phyloP scores from a whole-genome alignment of 306 rosid species.

The Pyrus bretschneideri region DNA sequence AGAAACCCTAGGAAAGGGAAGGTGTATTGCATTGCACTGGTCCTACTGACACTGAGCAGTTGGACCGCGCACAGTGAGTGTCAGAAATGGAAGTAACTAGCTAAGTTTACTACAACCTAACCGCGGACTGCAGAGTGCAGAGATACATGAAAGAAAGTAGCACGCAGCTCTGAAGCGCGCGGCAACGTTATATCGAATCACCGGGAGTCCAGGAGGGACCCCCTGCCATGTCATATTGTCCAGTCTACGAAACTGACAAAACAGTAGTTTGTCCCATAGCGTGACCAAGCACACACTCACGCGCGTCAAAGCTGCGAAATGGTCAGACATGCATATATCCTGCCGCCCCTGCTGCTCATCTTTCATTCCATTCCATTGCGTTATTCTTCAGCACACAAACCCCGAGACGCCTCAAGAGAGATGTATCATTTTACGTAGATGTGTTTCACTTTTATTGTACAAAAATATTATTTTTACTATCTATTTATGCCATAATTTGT shows the following conservation, averaged over 20 bases:
- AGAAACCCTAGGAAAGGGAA: neutral
- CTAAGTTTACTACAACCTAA: neutral
- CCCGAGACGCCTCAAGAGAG: too few relatives aligned
- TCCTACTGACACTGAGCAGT: neutral
- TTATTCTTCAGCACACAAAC: neutral
- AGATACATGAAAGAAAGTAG: slow-evolving; percentile 23
- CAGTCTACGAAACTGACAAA: slow-evolving; percentile 43
- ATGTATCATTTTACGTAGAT: too few relatives aligned
- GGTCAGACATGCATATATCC: slow-evolving; percentile 11
- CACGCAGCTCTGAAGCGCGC: slow-evolving; percentile 37
- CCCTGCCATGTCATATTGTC: slow-evolving; percentile 1
- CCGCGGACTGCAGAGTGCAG: neutral
- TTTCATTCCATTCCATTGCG: neutral
- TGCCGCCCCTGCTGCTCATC: neutral
- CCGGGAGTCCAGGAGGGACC: slow-evolving; percentile 13
- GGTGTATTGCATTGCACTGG: too few relatives aligned
- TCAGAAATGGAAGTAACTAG: neutral
- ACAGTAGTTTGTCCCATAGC: slow-evolving; percentile 28
- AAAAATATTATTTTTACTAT: too few relatives aligned
- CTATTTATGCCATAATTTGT: too few relatives aligned
- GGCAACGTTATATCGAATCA: slow-evolving; percentile 23
- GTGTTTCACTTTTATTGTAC: too few relatives aligned
- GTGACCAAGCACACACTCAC: slow-evolving; percentile 21
- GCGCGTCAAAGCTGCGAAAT: slow-evolving; percentile 27
- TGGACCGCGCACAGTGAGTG: neutral